Conservation (phyloP, 345 rosid species). For the Linum lewisii region DNA sequence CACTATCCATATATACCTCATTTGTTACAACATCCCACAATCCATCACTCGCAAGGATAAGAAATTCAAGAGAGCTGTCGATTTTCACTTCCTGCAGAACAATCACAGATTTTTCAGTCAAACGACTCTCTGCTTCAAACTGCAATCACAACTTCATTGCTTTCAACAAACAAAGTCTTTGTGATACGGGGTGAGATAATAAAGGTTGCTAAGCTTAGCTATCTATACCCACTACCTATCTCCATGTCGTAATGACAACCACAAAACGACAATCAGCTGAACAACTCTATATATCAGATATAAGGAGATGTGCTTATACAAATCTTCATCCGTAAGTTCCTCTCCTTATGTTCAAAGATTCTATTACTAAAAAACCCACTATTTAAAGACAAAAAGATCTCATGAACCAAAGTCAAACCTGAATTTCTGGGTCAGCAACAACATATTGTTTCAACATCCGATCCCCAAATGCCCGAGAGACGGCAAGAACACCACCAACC, state of each 20-base stretch:
- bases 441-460: constrained; percentile 94
- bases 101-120: not conserved
- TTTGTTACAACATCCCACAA: constrained; percentile 97
- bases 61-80: constrained; percentile 93
- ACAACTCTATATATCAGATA: not conserved
- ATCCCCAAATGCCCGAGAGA: constrained; percentile 99
- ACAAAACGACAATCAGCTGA: not conserved
- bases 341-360: not conserved
- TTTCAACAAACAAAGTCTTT: too few relatives aligned
- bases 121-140: not conserved
- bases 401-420: constrained; percentile 30
- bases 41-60: constrained; percentile 99
- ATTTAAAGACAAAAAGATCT: not conserved
- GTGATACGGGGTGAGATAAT: too few relatives aligned
- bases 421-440: constrained; percentile 99
- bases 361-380: not conserved
- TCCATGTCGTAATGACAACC: not conserved
- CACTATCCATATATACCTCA: constrained; percentile 41
- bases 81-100: constrained; percentile 77
- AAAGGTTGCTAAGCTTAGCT: too few relatives aligned
- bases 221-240: not conserved
- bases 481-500: constrained; percentile 99
- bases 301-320: not conserved
- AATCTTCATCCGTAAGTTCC: not conserved
- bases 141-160: too few relatives aligned